Evolutionary conservation across 2,329 filamentous ascomycete species (phyloP).

Genomic region (Alternaria angustiovoidea): DNA sequence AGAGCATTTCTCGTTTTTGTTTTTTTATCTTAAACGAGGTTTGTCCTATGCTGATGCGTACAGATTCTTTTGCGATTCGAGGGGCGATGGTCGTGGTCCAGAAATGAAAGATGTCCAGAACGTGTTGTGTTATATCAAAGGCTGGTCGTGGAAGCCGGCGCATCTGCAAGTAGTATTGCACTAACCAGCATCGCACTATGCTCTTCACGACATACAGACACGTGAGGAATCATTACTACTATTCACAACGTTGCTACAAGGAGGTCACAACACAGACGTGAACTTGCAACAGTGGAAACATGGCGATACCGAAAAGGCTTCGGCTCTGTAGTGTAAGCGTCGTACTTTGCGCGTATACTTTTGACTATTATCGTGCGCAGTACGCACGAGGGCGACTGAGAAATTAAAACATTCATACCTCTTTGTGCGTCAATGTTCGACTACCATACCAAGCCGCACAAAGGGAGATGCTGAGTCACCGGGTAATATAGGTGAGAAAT

Average conservation of each 20-base stretch:
- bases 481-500: not conserved
- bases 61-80: not conserved
- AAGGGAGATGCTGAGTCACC: not conserved
- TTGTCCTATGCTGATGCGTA: not conserved
- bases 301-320: not conserved
- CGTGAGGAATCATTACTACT: not conserved
- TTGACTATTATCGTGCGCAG: not conserved
- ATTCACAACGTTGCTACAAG: not conserved
- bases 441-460: not conserved
- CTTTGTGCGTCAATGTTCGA: not conserved
- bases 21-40: not conserved
- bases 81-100: not conserved
- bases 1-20: not conserved
- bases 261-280: not conserved
- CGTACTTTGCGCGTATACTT: not conserved
- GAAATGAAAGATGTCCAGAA: not conserved
- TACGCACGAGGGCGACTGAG: not conserved
- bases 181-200: not conserved
- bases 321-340: too few relatives aligned
- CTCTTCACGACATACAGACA: not conserved
- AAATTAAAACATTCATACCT: too few relatives aligned
- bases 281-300: not conserved
- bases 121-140: not conserved
- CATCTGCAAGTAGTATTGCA: not conserved
- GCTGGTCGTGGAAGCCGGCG: not conserved